Percentiles rank a stretch among this genome's conserved stretches.
phyloP scores from a whole-genome alignment of 2,329 filamentous ascomycete genomes.

The Cladosporium sp. region DNA sequence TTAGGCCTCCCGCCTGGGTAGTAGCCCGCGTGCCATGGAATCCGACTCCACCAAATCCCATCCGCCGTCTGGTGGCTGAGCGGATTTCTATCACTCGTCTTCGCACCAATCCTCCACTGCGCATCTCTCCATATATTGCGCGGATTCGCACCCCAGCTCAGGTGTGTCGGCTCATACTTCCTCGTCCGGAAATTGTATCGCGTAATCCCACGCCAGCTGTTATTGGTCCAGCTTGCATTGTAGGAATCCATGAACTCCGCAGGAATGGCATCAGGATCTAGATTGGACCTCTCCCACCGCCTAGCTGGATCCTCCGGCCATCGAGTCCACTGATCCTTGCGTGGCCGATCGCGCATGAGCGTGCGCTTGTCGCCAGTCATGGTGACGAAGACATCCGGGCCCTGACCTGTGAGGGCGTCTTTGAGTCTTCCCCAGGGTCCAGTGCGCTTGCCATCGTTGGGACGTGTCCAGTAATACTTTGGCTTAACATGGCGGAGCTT shows the following conservation, averaged over 20 bases:
- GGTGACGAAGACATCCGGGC: slow-evolving; percentile 44
- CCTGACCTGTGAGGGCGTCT: slow-evolving; percentile 38
- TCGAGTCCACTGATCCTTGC: slow-evolving; percentile 33
- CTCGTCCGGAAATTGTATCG: slow-evolving; percentile 28
- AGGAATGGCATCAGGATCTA: slow-evolving; percentile 32
- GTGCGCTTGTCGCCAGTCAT: slow-evolving; percentile 35
- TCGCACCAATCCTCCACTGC: slow-evolving; percentile 20
- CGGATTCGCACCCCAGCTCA: background rate
- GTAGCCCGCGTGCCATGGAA: slow-evolving; percentile 20
- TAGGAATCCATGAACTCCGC: slow-evolving; percentile 26
- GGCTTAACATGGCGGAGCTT: slow-evolving; percentile 27
- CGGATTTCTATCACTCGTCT: slow-evolving; percentile 12
- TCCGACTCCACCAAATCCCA: slow-evolving; percentile 19
- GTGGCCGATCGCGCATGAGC: slow-evolving; percentile 35
- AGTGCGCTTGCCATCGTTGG: slow-evolving; percentile 38
- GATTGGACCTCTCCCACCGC: slow-evolving; percentile 11
- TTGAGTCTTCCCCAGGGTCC: slow-evolving; percentile 37
- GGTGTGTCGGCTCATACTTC: slow-evolving; percentile 19
- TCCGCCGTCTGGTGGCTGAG: slow-evolving; percentile 14
- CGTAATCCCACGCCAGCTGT: slow-evolving; percentile 19
- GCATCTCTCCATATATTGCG: slow-evolving; percentile 27
- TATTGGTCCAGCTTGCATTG: slow-evolving; percentile 15
- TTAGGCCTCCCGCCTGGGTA: slow-evolving; percentile 23
- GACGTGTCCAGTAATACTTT: slow-evolving; percentile 42
- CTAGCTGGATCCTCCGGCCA: slow-evolving; percentile 27